phyloP scores from a whole-genome alignment of 352 stramenopile species.

The Globisporangium heterothallicum region DNA sequence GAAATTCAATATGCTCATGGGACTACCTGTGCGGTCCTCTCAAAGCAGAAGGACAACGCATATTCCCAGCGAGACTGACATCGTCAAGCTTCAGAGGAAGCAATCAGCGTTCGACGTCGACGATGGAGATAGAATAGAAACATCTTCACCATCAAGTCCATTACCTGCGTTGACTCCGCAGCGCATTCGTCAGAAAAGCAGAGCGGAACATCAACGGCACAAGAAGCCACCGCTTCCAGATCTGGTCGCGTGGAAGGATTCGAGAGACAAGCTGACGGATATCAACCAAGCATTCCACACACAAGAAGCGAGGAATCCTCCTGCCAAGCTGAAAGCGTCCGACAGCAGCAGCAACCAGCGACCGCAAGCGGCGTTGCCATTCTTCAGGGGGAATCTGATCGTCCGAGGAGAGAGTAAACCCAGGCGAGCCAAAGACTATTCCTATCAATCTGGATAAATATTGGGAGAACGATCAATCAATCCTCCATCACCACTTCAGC shows the following conservation, averaged over 20 bases:
- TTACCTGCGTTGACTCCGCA: conserved; percentile 7
- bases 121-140: conserved; percentile 23
- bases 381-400: conserved; percentile 68
- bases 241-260: conserved; percentile 7
- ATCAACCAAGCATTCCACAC: conserved; percentile 14
- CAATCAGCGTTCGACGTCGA: conserved; percentile 14
- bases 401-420: conserved; percentile 44
- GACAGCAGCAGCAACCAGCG: conserved; percentile 23
- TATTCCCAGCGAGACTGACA: conserved; percentile 30
- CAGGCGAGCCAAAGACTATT: conserved; percentile 33
- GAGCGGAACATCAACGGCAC: background rate
- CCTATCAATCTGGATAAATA: conserved; percentile 21
- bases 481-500: conserved; percentile 11
- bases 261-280: conserved; percentile 3
- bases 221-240: conserved; percentile 7
- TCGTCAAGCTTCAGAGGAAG: conserved; percentile 29
- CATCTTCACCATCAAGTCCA: background rate
- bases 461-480: background rate
- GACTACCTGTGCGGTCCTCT: conserved; percentile 28
- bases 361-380: conserved; percentile 34
- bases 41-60: conserved; percentile 25
- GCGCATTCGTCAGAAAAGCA: conserved; percentile 18
- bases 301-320: conserved; percentile 5
- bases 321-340: conserved; percentile 2
- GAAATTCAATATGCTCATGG: conserved; percentile 50